A percentile compares a stretch with the other conserved stretches of the same genome.
phyloP scores from a whole-genome alignment of 345 rosid species.

The Eucalyptus albens region DNA sequence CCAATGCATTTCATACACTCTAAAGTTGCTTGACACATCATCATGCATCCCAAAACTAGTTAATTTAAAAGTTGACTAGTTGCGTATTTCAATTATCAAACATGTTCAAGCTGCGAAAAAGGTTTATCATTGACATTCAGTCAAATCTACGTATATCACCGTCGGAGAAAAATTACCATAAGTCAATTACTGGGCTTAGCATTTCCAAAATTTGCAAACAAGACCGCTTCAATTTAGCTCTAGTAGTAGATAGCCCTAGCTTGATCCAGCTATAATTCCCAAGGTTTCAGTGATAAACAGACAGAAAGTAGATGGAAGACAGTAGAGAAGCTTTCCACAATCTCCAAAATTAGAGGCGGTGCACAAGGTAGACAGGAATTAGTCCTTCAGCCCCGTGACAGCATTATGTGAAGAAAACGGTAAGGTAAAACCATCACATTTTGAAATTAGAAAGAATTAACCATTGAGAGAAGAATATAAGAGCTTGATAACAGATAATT shows the following conservation, averaged over 20 bases:
- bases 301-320: neutral
- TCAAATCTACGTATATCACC: neutral
- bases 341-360: neutral
- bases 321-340: neutral
- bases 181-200: neutral
- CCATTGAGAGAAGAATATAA: neutral
- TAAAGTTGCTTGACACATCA: too few relatives aligned
- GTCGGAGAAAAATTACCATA: neutral
- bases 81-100: too few relatives aligned
- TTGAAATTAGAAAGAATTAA: neutral
- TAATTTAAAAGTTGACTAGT: too few relatives aligned
- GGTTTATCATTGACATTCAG: neutral
- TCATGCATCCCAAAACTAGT: too few relatives aligned
- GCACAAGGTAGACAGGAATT: neutral
- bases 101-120: too few relatives aligned
- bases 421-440: neutral
- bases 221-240: neutral
- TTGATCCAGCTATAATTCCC: neutral
- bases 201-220: neutral
- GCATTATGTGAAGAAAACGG: neutral
- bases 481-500: neutral
- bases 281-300: neutral
- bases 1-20: rapidly evolving
- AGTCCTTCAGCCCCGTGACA: neutral
- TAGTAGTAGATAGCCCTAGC: neutral